phyloP scores from a whole-genome alignment of 1,284 basidiomycete genomes.

The Mycena citricolor region DNA sequence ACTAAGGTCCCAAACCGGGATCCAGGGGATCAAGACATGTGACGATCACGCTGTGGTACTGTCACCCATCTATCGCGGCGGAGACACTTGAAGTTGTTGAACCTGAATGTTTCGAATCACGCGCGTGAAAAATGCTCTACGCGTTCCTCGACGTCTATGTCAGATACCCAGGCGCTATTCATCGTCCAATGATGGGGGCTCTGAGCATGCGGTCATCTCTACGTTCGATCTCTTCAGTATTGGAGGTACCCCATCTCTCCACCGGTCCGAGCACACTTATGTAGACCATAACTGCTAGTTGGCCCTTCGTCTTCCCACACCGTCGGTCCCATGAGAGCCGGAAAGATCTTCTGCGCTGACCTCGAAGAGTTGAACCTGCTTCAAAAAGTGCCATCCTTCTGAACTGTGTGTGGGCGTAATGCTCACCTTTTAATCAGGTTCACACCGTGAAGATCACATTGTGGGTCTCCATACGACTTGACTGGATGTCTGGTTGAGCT shows the following conservation, averaged over 20 bases:
- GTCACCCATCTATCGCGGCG: too few species aligned
- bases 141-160: too few species aligned
- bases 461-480: constrained; percentile 40
- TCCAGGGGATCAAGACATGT: too few species aligned
- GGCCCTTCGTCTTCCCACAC: constrained; percentile 51
- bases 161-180: too few species aligned
- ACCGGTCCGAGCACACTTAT: constrained; percentile 31
- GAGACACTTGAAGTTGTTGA: too few species aligned
- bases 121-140: too few species aligned
- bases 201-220: constrained; percentile 92
- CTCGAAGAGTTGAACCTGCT: constrained; percentile 71
- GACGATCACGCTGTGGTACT: too few species aligned
- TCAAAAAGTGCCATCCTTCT: constrained; percentile 52
- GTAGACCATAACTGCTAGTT: constrained; percentile 29
- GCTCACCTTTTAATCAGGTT: constrained; percentile 44
- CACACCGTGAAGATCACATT: constrained; percentile 83
- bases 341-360: constrained; percentile 75
- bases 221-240: constrained; percentile 94
- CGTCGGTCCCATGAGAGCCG: constrained; percentile 92
- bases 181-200: constrained; percentile 13
- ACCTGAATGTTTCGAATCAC: too few species aligned
- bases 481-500: constrained; percentile 10
- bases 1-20: too few species aligned
- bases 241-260: constrained; percentile 56
- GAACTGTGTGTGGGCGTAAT: constrained; percentile 1